A percentile compares a stretch with the other conserved stretches of the same genome.
Evolutionary conservation across 805 yeast genomes (phyloP).

Genomic region (Saturnispora gosingensis): DNA sequence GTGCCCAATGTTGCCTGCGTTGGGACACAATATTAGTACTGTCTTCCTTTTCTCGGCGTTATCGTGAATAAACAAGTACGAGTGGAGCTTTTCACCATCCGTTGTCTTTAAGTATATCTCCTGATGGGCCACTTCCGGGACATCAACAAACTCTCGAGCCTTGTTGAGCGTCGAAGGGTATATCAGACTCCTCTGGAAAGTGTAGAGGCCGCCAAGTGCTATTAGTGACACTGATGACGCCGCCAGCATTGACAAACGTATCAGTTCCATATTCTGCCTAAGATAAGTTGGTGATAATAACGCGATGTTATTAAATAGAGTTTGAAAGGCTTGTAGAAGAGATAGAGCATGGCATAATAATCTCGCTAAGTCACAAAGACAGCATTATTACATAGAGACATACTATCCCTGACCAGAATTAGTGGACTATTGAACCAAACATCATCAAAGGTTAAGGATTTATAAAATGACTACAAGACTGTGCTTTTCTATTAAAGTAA

Average conservation of each 20-base stretch:
- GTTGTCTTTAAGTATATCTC: constrained; percentile 48
- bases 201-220: constrained; percentile 14
- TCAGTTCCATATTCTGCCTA: background rate
- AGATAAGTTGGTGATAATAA: background rate
- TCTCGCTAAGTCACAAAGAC: too few species aligned
- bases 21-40: constrained; percentile 59
- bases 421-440: too few species aligned
- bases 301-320: background rate
- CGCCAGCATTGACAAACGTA: constrained; percentile 1
- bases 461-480: too few species aligned
- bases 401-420: too few species aligned
- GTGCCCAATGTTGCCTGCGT: constrained; percentile 95
- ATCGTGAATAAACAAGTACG: constrained; percentile 52
- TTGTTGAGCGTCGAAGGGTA: constrained; percentile 78
- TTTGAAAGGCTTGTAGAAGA: too few species aligned
- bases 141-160: constrained; percentile 62
- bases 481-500: too few species aligned
- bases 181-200: constrained; percentile 37
- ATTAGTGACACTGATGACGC: constrained; percentile 11
- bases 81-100: constrained; percentile 63
- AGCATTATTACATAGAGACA: too few species aligned
- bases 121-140: constrained; percentile 70
- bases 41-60: constrained; percentile 56
- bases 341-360: too few species aligned
- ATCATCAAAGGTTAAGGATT: too few species aligned